These are phyloP conservation scores for Nigrospora osmanthi DNA, from an alignment of 2,329 filamentous ascomycete genomes.

Conservation along the genomic window DNA sequence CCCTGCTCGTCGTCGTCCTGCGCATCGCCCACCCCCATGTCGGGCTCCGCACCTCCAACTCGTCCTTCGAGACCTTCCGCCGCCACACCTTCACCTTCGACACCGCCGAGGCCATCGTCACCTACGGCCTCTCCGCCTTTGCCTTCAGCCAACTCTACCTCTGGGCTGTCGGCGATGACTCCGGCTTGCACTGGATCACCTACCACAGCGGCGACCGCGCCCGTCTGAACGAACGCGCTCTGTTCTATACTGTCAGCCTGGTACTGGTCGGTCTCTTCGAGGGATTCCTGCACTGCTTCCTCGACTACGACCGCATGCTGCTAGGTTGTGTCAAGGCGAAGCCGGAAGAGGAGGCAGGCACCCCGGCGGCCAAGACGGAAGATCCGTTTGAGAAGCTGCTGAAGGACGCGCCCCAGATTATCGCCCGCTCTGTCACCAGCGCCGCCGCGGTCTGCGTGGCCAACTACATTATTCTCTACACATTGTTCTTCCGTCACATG, in stretches of 20 bases:
- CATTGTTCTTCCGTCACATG: slow-evolving; percentile 48
- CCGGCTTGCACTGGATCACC: slow-evolving; percentile 66
- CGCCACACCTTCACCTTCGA: slow-evolving; percentile 49
- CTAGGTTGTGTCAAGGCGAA: slow-evolving; percentile 29
- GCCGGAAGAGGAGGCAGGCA: slow-evolving; percentile 11
- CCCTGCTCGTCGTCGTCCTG: slow-evolving; percentile 72
- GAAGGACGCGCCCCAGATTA: slow-evolving; percentile 26
- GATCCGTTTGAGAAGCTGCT: slow-evolving; percentile 28
- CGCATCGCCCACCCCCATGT: slow-evolving; percentile 79
- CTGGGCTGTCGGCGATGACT: slow-evolving; percentile 53
- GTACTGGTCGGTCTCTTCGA: slow-evolving; percentile 62
- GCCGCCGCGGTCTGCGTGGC: slow-evolving; percentile 27
- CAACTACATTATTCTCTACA: slow-evolving; percentile 50
- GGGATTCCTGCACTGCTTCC: slow-evolving; percentile 59
- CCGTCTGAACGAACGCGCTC: slow-evolving; percentile 75
- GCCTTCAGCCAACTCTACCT: slow-evolving; percentile 77
- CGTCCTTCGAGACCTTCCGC: slow-evolving; percentile 56
- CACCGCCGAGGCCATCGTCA: slow-evolving; percentile 62
- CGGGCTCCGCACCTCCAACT: slow-evolving; percentile 63
- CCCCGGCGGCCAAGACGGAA: not conserved
- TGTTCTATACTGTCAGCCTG: slow-evolving; percentile 71
- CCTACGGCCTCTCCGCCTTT: slow-evolving; percentile 71
- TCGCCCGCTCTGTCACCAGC: slow-evolving; percentile 17
- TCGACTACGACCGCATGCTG: slow-evolving; percentile 63
- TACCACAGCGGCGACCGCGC: slow-evolving; percentile 64